These are phyloP conservation scores for Cinnamomum chago DNA, from an alignment of 164 flowering plant species.

Conservation along the genomic window DNA sequence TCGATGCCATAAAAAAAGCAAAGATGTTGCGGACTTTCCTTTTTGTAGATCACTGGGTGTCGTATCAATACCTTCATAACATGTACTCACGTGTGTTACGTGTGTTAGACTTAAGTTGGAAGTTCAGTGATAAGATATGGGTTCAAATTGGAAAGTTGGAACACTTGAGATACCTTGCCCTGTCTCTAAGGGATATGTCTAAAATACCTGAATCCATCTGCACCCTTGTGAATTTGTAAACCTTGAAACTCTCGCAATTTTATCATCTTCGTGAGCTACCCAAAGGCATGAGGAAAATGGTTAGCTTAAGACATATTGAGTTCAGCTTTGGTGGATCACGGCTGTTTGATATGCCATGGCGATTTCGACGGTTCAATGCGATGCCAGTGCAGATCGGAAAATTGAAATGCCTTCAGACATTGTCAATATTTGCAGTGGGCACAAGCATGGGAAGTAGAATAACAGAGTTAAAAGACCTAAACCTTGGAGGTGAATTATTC, in stretches of 20 bases:
- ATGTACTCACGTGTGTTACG: not conserved
- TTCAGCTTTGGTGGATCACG: not conserved
- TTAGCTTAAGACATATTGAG: constrained; percentile 16
- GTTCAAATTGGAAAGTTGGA: constrained; percentile 3
- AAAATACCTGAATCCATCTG: constrained; percentile 1
- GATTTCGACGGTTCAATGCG: not conserved
- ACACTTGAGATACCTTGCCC: constrained; percentile 7
- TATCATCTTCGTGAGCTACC: not conserved
- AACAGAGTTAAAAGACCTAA: not conserved
- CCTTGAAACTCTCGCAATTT: constrained; percentile 6
- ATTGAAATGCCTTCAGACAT: constrained; percentile 2
- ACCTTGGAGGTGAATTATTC: not conserved
- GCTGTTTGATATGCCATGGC: not conserved
- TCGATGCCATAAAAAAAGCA: no score
- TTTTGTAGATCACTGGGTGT: not conserved
- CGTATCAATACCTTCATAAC: no score
- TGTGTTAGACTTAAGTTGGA: not conserved
- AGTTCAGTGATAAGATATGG: not conserved
- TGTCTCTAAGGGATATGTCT: not conserved
- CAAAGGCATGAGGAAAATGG: constrained; percentile 1
- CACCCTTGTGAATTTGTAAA: constrained; percentile 7
- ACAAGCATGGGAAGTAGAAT: not conserved
- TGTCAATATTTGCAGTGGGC: not conserved
- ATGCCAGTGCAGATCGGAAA: not conserved
- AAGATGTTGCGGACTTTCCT: not conserved